Conservation (phyloP, 495 filamentous ascomycete genomes). For the Trichoderma virens region DNA sequence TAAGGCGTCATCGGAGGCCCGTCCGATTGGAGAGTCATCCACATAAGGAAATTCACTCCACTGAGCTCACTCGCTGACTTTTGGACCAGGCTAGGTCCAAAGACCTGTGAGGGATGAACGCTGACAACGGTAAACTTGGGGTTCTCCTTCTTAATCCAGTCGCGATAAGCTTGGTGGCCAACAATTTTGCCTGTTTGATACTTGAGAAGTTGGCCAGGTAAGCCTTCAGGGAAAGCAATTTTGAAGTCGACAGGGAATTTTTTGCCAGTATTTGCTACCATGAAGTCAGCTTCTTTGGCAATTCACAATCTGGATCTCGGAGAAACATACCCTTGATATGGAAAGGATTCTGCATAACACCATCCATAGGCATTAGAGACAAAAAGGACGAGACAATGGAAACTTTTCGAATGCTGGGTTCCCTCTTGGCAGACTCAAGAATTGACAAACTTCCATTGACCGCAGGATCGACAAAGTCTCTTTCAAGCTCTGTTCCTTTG, state of each 20-base stretch:
- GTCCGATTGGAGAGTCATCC: not conserved
- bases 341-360: not conserved
- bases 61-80: not conserved
- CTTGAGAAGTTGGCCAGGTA: not conserved
- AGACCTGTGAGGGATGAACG: conserved; percentile 1
- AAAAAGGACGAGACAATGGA: not conserved
- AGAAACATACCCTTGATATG: not conserved
- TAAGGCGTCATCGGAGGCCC: conserved; percentile 2
- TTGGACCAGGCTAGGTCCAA: not conserved
- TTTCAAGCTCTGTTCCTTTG: not conserved
- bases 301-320: not conserved
- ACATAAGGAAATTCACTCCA: not conserved
- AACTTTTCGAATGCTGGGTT: not conserved
- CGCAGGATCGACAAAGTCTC: not conserved
- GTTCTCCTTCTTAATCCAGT: not conserved
- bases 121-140: not conserved
- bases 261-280: not conserved
- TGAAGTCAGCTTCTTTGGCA: not conserved
- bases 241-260: not conserved
- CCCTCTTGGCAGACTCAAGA: not conserved
- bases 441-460: not conserved
- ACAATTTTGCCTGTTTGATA: conserved; percentile 6
- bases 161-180: not conserved
- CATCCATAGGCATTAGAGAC: not conserved
- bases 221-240: not conserved